Conservation (phyloP, 441 rosid species). For the Erodium trifolium region DNA sequence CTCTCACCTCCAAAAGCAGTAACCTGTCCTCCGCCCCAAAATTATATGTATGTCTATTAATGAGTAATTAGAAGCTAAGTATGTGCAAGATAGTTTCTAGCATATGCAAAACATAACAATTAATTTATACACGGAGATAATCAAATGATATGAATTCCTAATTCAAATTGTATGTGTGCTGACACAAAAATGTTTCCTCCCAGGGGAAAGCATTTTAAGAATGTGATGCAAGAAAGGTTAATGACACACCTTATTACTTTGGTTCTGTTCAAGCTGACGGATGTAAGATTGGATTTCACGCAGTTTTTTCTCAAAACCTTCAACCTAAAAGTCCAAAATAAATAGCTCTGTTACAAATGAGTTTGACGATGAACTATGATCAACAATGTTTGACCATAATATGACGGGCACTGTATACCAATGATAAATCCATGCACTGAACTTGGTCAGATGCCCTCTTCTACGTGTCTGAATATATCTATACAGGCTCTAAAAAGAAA, state of each 20-base stretch:
- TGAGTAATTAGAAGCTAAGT: neutral
- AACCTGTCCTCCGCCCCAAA: constrained; percentile 37
- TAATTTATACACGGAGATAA: neutral
- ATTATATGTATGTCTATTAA: neutral
- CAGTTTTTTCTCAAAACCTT: constrained; percentile 39
- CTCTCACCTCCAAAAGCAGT: constrained; percentile 95
- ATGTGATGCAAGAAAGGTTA: constrained; percentile 17
- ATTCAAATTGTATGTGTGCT: neutral
- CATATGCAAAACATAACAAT: constrained; percentile 10
- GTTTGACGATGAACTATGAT: neutral
- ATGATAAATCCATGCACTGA: neutral
- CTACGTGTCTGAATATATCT: neutral
- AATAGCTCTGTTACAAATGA: constrained; percentile 13
- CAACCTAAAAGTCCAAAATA: constrained; percentile 41
- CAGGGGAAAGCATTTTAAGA: neutral
- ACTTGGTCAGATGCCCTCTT: constrained; percentile 1
- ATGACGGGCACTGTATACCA: neutral
- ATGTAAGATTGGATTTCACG: constrained; percentile 32
- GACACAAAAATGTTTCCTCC: constrained; percentile 4
- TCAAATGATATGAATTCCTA: neutral
- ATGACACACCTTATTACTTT: constrained; percentile 62
- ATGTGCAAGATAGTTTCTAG: constrained; percentile 5
- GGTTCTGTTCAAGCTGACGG: constrained; percentile 44
- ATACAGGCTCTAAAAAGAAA: constrained; percentile 1
- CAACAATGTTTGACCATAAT: neutral